These are phyloP conservation scores for Quercus phellos DNA, from an alignment of 331 rosid species.

Conservation along the genomic window DNA sequence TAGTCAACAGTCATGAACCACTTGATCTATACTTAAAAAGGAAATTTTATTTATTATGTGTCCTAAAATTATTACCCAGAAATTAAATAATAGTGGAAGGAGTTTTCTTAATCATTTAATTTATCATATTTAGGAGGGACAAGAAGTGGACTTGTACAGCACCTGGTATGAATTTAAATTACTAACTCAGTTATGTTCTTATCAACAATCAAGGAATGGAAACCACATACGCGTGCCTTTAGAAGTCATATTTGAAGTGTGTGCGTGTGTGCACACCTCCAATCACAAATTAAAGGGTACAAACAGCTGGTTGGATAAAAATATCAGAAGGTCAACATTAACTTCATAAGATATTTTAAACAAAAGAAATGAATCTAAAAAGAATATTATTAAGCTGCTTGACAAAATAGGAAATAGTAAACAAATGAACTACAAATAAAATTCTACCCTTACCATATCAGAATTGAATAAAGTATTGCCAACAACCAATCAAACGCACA, in stretches of 20 bases:
- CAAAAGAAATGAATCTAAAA: background rate
- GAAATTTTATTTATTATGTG: background rate
- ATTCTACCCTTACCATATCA: background rate
- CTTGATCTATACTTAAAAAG: background rate
- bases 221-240: constrained; percentile 11
- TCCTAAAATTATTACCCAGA: background rate
- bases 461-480: background rate
- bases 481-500: background rate
- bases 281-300: background rate
- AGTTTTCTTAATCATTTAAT: background rate
- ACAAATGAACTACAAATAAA: background rate
- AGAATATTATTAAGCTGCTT: background rate
- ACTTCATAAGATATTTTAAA: background rate
- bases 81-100: background rate
- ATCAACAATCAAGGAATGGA: background rate
- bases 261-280: background rate
- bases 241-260: background rate
- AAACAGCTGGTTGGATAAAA: background rate
- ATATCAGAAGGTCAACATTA: background rate
- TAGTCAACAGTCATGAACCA: background rate
- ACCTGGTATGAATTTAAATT: background rate
- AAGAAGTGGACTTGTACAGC: background rate
- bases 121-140: background rate
- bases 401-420: too few relatives aligned
- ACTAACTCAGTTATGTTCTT: too few relatives aligned